Evolutionary conservation across 2,329 filamentous ascomycete genomes (phyloP), one percentile per base, ranked within the genome.

Genomic region (Epichloe sylvatica): DNA sequence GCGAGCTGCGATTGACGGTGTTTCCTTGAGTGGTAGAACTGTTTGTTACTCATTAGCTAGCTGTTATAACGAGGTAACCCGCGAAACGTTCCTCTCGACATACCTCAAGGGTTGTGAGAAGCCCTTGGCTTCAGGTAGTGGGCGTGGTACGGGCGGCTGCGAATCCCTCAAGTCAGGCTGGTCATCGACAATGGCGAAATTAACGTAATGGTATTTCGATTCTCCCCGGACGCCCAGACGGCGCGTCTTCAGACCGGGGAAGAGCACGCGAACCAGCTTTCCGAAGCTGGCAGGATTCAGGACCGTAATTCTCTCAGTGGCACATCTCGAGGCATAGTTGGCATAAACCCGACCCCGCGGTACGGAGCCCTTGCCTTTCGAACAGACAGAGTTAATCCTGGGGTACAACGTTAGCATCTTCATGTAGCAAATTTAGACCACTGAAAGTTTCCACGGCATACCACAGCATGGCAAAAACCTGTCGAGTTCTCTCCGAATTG

Each of bases 271-370:
- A 35, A 98, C 92, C 41, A 98, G 78, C 67, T 98, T 98, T 50
- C 92, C 92, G 67, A 98, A 98, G 30, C 91, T 97, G 9, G 92
- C 92, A 40, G 92, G 92, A 62, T 98, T 98, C 51, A 98, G 70
- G 9, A 95, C 90, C 0, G 92, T 94, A 38, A 97, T 94, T 61
- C 90, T 81, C 63, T 97, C 90, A 5, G 84, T 94, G 41, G 87
- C 90, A 66, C 92, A 98, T 54, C 87, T 81, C 25, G 86, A 89
- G 45, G 91, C 92, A 65, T 98, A 98, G 64, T 90, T 90, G 52
- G 90, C 88, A 66, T 97, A 98, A 2, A 98, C 92, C 52, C 91
- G 78, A 55, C 92, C 92, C 59, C 92, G 78, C 6, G 92, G 89
- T 0, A 97, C 91, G 5, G 92, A 96, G 1, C 83, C 84, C 63